These are phyloP conservation scores for Amanita muscaria DNA, from an alignment of 768 basidiomycete genomes.

Conservation along the genomic window DNA sequence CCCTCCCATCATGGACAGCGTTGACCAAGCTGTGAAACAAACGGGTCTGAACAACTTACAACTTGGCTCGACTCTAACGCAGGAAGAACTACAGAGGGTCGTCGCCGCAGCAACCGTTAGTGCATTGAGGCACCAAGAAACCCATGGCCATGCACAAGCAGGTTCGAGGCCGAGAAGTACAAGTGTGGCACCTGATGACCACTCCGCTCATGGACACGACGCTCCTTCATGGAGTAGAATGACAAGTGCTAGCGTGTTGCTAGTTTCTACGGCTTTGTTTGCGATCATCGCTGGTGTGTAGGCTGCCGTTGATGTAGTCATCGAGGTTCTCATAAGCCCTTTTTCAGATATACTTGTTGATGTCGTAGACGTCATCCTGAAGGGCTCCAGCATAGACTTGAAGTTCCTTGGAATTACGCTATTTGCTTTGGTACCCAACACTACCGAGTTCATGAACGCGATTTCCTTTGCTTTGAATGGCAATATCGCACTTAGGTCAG, in stretches of 20 bases:
- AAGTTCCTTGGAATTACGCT: slow-evolving; percentile 96
- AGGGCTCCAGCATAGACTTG: slow-evolving; percentile 89
- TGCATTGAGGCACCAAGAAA: slow-evolving; percentile 76
- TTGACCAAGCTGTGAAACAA: slow-evolving; percentile 68
- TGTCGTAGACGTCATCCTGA: slow-evolving; percentile 88
- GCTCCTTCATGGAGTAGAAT: slow-evolving; percentile 93
- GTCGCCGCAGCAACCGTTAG: slow-evolving; percentile 92
- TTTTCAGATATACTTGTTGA: slow-evolving; percentile 81
- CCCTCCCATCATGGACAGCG: slow-evolving; percentile 68
- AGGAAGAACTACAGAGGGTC: slow-evolving; percentile 88
- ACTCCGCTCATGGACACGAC: slow-evolving; percentile 67
- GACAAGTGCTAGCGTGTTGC: slow-evolving; percentile 81
- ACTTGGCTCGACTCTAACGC: slow-evolving; percentile 59
- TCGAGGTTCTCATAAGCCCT: not conserved
- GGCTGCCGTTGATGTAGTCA: not conserved
- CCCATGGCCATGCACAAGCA: slow-evolving; percentile 35
- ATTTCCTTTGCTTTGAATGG: slow-evolving; percentile 96
- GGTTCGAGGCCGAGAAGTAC: slow-evolving; percentile 30
- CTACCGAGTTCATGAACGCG: slow-evolving; percentile 99
- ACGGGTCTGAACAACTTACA: slow-evolving; percentile 38
- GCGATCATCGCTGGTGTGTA: slow-evolving; percentile 88
- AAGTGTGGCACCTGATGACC: slow-evolving; percentile 30
- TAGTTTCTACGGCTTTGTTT: slow-evolving; percentile 87
- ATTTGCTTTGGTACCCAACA: slow-evolving; percentile 96
- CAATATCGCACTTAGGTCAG: slow-evolving; percentile 91